phyloP scores from a whole-genome alignment of 73 alveolate genomes.

The Durusdinium trenchii region DNA sequence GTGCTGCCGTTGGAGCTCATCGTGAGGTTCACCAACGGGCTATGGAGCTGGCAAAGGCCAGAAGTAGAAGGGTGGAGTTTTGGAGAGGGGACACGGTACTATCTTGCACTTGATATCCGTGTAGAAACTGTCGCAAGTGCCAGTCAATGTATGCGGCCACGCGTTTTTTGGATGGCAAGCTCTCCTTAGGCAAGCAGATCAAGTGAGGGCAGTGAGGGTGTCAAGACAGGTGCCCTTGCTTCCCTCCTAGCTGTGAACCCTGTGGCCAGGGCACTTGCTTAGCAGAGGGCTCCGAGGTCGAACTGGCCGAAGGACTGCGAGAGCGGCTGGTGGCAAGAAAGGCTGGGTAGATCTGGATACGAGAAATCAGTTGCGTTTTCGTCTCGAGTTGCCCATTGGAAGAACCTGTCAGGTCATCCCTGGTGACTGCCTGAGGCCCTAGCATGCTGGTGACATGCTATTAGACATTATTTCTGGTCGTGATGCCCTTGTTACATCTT shows the following conservation, averaged over 20 bases:
- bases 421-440: no score
- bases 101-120: no score
- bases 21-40: constrained; percentile 74
- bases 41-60: constrained; percentile 73
- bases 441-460: no score
- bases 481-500: no score
- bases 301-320: constrained; percentile 61
- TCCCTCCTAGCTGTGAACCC: not conserved
- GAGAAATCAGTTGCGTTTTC: no score
- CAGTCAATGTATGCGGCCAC: no score
- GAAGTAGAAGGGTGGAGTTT: not conserved
- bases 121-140: no score
- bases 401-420: no score
- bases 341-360: no score
- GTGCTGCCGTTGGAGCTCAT: not conserved
- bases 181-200: not conserved
- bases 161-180: not conserved
- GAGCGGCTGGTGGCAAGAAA: constrained; percentile 83
- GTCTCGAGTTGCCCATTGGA: no score
- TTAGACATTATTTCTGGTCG: no score
- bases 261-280: not conserved
- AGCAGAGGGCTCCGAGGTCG: not conserved
- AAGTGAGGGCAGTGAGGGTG: not conserved
- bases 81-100: no score
- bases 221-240: not conserved